Base-by-base conservation (phyloP, 768 basidiomycete genomes). In the Lentinula detonsa region DNA sequence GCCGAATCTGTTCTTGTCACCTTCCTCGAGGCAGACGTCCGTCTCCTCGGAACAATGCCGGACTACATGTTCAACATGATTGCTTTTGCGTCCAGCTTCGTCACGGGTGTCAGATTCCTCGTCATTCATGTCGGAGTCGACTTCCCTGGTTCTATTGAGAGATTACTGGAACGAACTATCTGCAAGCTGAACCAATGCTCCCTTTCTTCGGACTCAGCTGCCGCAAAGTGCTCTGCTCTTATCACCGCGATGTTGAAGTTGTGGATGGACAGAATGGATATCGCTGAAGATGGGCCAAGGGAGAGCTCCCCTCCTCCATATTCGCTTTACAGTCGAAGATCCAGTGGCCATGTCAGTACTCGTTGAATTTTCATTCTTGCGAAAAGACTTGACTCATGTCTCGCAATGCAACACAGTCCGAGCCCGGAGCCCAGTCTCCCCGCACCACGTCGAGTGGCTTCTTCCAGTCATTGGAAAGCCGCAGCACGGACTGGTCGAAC, bases 51-150 rank as follows among this genome's bases (percentile, higher is more conserved):
- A 58, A 69, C 75, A 1, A 71, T 75, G 11, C 76, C 76, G 2
- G 78, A 77, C 62, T 67, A 64, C 35, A 56, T 76, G 33, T 78
- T 76, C 60, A 67, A 68, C 33, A 76, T 79, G 78, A 65, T 77
- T 46, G 68, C 72, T 0, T 71, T 78, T 42, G 76, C 76, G 43
- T 70, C 78, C 4, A 67, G 75, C 5, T 73, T 61, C 43, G 21
- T 61, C 11, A 42, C 53, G 28, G 58, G 58, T n/a, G 31, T 53
- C 52, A 53, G 37, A 33, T 53, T 53, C 37, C 52, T 53, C 31
- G 37, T 53, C 11, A n/a, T 53, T n/a, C 52, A 53, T 10, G 52
- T 35, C 9, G 52, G 52, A 21, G 33, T 53, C 16, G 52, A 53
- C 33, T 53, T 53, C 15, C 52, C 52, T 53, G 52, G 52, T 53